Base-by-base conservation (phyloP, 768 basidiomycete species). In the Russula olivacea region DNA sequence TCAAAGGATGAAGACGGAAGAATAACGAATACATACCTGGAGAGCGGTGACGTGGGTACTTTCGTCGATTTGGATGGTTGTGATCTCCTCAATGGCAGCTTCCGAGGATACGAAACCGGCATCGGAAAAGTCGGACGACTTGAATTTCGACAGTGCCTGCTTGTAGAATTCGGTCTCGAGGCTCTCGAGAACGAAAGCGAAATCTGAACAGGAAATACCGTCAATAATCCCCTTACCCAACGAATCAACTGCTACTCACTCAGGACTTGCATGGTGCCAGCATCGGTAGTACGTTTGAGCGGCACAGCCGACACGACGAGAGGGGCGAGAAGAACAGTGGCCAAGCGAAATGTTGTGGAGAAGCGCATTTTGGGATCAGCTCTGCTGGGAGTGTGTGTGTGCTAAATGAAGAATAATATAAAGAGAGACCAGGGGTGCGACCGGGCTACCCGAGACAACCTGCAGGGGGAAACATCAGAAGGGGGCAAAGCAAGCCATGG, bases 111-210 rank as follows among this genome's bases (percentile, higher is more conserved):
- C 64, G 74, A 86, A 91, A 28, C 89, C 89, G 63, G 88, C 90
- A 12, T 74, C 64, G 9, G 72, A 73, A 72, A 91, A 91, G 72
- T 88, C 87, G 4, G 79, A 71, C 36, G 77, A 75, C 67, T 82
- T 74, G 78, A 92, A 92, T 69, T 85, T 86, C 14, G 73, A 57
- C 25, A 91, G 75, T 17, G 83, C 88, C 69, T 89, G 80, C 2
- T 74, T 62, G 72, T 93, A 93, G 71, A 91, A 91, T 30, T 75
- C 68, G 14, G 79, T 79, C 72, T 91, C 90, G 17, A 91, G 76
- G 66, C 86, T 82, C 72, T 92, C 90, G 49, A 92, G 77, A 54
- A 88, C 84, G 71, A 84, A 77, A 50, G 89, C 88, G 66, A 91
- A 91, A 70, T 85, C 90, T 91, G 60, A 55, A 60, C 59, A 53